Conservation (phyloP, 345 rosid genomes). For the Physaria fendleri region DNA sequence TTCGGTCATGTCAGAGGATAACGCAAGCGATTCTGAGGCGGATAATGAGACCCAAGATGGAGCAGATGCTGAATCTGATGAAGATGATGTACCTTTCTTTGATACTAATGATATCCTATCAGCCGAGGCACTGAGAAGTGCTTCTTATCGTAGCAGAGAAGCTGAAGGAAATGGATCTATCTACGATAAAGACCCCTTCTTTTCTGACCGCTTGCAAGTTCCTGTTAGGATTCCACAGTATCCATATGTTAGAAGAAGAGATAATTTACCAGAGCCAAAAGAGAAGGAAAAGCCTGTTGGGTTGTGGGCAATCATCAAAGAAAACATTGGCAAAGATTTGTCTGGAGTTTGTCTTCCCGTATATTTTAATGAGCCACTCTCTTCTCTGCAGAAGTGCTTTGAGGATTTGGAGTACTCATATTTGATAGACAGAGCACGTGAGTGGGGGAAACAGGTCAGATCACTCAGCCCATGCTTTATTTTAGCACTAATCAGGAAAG, state of each 20-base stretch:
- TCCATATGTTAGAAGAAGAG: constrained; percentile 83
- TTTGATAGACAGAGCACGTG: constrained; percentile 84
- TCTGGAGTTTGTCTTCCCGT: constrained; percentile 99
- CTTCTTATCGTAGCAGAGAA: constrained; percentile 83
- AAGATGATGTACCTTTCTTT: constrained; percentile 68
- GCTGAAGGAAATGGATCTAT: constrained; percentile 46
- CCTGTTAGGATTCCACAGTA: constrained; percentile 55
- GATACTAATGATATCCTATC: constrained; percentile 89
- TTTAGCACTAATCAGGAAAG: constrained; percentile 29
- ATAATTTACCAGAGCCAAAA: constrained; percentile 88
- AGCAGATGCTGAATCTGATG: constrained; percentile 84
- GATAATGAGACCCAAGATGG: constrained; percentile 96
- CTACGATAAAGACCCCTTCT: constrained; percentile 50
- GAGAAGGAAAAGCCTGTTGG: constrained; percentile 97
- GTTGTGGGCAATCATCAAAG: constrained; percentile 96
- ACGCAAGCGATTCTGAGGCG: constrained; percentile 78
- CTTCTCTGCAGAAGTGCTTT: constrained; percentile 95
- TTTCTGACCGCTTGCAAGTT: constrained; percentile 49
- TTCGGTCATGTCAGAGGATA: constrained; percentile 96
- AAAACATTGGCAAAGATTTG: constrained; percentile 94
- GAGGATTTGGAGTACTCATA: constrained; percentile 96
- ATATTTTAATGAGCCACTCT: constrained; percentile 92
- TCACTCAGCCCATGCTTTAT: constrained; percentile 32
- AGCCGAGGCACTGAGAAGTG: constrained; percentile 80
- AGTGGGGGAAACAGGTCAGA: constrained; percentile 97